Conservation (phyloP, 23 red algal genomes). For the Gracilaria domingensis region DNA sequence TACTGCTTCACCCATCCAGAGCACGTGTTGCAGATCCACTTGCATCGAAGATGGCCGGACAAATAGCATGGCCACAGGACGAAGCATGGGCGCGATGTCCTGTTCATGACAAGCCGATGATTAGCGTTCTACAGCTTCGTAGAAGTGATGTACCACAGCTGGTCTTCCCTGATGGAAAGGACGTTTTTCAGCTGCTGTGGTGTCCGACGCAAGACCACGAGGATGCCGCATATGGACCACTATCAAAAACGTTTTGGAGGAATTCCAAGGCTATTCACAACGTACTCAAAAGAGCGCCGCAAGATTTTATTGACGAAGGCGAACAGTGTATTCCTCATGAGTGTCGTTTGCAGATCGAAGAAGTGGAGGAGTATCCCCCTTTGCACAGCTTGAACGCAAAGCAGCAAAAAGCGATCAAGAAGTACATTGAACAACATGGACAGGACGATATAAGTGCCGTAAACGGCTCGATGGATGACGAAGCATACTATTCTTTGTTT, state of each 20-base stretch:
- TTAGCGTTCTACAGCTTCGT: slow-evolving; percentile 25
- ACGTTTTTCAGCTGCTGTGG: slow-evolving; percentile 23
- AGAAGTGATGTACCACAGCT: background rate
- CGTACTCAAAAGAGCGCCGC: background rate
- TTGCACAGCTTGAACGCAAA: background rate
- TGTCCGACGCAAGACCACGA: background rate
- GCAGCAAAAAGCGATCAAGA: background rate
- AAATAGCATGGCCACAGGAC: slow-evolving; percentile 17
- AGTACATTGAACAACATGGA: background rate
- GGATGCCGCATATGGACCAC: background rate
- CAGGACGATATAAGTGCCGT: background rate
- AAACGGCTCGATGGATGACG: background rate
- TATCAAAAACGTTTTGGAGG: slow-evolving; percentile 27
- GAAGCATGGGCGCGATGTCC: slow-evolving; percentile 1
- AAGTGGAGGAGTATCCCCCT: slow-evolving; percentile 8
- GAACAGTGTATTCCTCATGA: background rate
- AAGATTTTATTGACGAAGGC: background rate
- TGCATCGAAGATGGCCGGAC: slow-evolving; percentile 22
- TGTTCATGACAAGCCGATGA: background rate
- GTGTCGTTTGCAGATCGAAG: background rate
- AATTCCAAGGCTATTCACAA: background rate
- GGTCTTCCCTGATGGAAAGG: background rate
- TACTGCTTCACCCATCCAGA: background rate
- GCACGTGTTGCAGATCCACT: background rate
- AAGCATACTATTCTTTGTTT: slow-evolving; percentile 1